Percentiles rank a stretch among this genome's conserved stretches.
Evolutionary conservation across 768 basidiomycete species (phyloP).

Genomic region (Epithele typhae): DNA sequence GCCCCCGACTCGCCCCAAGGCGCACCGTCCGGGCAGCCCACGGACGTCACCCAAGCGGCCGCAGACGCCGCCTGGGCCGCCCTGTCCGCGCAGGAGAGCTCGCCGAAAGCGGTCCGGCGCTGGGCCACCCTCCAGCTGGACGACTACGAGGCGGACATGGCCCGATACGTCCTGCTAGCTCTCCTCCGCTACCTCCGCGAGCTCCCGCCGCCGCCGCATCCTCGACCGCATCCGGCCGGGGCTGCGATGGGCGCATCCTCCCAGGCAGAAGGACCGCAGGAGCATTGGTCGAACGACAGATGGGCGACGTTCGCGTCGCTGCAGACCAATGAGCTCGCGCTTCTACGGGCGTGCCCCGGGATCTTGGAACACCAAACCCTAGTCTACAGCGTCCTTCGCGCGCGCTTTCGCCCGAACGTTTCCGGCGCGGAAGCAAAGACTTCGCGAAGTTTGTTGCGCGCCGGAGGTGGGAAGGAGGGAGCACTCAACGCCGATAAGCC

Average conservation of each 20-base stretch:
- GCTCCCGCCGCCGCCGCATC: conserved; percentile 16
- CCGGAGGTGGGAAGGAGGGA: not conserved
- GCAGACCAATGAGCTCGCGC: conserved; percentile 53
- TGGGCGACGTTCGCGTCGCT: conserved; percentile 53
- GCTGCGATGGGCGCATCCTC: too few relatives aligned
- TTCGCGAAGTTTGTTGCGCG: conserved; percentile 6
- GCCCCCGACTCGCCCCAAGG: conserved; percentile 6
- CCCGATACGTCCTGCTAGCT: conserved; percentile 26
- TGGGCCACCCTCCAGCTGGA: conserved; percentile 23
- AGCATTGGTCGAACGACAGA: conserved; percentile 1
- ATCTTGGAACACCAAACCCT: conserved; percentile 49
- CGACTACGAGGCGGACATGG: conserved; percentile 25
- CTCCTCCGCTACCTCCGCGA: conserved; percentile 19
- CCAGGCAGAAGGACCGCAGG: too few relatives aligned
- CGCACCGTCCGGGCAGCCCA: too few relatives aligned
- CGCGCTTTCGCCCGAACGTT: conserved; percentile 8
- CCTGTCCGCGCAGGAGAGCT: conserved; percentile 29
- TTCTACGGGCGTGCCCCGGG: conserved; percentile 42
- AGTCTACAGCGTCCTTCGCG: conserved; percentile 47
- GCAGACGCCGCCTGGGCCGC: conserved; percentile 45
- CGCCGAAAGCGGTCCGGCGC: conserved; percentile 17
- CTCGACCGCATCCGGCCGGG: conserved; percentile 6
- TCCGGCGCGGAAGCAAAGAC: not conserved
- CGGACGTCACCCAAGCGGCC: conserved; percentile 31
- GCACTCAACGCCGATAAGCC: not conserved